Evolutionary conservation across 2,329 filamentous ascomycete species (phyloP).

Genomic region (Cytospora leucostoma): DNA sequence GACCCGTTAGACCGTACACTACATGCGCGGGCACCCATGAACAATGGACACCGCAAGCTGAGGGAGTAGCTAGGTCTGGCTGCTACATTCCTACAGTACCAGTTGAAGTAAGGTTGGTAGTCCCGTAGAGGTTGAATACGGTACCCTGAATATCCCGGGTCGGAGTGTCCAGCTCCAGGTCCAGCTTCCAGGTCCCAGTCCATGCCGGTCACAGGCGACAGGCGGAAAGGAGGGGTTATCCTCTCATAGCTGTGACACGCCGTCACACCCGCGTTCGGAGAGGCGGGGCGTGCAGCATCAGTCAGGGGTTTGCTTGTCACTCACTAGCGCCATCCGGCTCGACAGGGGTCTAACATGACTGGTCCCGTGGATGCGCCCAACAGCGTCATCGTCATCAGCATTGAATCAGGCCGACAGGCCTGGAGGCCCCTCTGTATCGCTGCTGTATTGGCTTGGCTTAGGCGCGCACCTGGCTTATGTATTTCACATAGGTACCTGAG

Average conservation of each 20-base stretch:
- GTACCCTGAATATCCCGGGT: no score
- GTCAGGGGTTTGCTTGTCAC: neutral
- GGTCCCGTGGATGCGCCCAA: neutral
- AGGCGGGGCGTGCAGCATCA: neutral
- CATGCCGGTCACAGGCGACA: neutral
- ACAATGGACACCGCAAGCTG: no score
- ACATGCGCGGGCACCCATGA: no score
- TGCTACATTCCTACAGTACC: neutral
- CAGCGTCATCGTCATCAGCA: neutral
- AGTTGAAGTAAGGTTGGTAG: neutral
- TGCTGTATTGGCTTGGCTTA: neutral
- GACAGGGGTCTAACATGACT: neutral
- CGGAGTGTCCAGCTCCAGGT: no score
- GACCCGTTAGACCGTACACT: no score
- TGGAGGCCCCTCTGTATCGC: neutral
- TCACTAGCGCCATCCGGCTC: neutral
- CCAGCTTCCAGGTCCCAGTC: neutral
- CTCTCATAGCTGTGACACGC: neutral
- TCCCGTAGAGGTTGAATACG: neutral
- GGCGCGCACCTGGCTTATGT: no score
- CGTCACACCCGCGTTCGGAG: neutral
- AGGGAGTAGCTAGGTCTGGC: neutral
- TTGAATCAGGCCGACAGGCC: neutral
- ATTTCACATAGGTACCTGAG: neutral
- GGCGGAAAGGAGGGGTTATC: neutral